Base-by-base conservation (phyloP, 768 basidiomycete genomes). In the button mushroom (Agaricus bisporus) region DNA sequence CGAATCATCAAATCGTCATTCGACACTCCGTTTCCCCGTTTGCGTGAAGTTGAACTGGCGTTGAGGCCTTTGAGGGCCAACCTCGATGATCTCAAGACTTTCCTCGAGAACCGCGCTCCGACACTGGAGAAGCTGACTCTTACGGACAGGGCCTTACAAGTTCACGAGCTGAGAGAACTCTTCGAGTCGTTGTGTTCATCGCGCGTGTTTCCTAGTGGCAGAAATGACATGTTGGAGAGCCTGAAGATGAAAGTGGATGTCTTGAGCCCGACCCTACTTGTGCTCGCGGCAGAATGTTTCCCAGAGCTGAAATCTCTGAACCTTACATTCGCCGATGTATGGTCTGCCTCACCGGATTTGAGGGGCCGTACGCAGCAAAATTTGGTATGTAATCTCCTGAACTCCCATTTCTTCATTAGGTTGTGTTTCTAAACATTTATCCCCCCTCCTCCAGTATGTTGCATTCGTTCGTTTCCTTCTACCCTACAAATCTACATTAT, bases 11-110 rank as follows among this genome's bases (percentile, higher is more conserved):
- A 57, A n/a, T 61, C 64, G 3, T 49, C 70, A 22, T 51, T 59
- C 28, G 49, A 36, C 1, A 47, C 52, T 10, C 67, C 67, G 5
- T 69, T 70, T 52, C 66, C 69, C 9, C 56, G 59, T 18, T 70
- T 78, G 29, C 57, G 64, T 28, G 53, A 59, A 6, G 56, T 75
- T 20, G 63, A 65, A 4, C 43, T 76, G 18, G 70, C 72, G 1
- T 58, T 78, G 9, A 65, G 76, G 11, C 76, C 76, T 1, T 61
- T 78, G 2, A 67, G 59, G 49, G 65, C 69, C 11, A 68, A 64
- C 57, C 56, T 64, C 60, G 54, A 60, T 50, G 17, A 61, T 56
- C 46, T 76, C 28, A 37, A 60, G 17, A 39, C 41, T 1, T 74
- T 73, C 60, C 60, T 78, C 2, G 47, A 56, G 20, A 51, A 51